Percentiles rank a stretch among this genome's conserved stretches.
These are phyloP conservation scores for Cyamopsis tetragonoloba DNA, from an alignment of 306 rosid genomes.

Conservation along the genomic window DNA sequence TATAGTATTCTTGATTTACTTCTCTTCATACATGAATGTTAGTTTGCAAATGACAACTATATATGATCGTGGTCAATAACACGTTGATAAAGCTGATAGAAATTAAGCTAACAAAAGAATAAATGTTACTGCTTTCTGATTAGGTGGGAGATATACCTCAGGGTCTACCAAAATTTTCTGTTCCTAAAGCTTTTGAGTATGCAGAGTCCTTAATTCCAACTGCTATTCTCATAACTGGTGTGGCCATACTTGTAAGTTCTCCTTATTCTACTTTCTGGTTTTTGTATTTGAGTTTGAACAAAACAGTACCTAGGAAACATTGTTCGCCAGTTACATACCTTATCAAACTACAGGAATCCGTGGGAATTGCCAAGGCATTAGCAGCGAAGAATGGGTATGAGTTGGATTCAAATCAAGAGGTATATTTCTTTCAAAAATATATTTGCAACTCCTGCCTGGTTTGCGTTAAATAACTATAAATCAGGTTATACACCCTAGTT, in stretches of 20 bases:
- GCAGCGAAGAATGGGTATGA: conserved; percentile 98
- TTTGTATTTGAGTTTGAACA: neutral
- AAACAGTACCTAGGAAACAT: neutral
- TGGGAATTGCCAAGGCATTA: conserved; percentile 97
- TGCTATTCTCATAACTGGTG: conserved; percentile 89
- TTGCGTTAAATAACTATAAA: too few relatives aligned
- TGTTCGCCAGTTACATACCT: conserved; percentile 11
- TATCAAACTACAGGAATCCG: conserved; percentile 72
- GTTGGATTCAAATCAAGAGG: conserved; percentile 99
- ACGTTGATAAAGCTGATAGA: conserved; percentile 5
- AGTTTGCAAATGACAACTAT: conserved; percentile 11
- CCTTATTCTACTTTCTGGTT: conserved; percentile 1
- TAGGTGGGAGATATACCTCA: conserved; percentile 97
- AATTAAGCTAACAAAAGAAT: conserved; percentile 2
- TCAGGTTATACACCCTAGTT: too few relatives aligned
- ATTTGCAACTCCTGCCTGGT: neutral
- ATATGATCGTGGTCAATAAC: conserved; percentile 1
- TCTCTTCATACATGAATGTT: conserved; percentile 12
- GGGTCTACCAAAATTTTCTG: conserved; percentile 83
- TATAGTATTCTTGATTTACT: conserved; percentile 5
- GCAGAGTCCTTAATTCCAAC: conserved; percentile 82
- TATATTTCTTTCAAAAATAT: conserved; percentile 36
- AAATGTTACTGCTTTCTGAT: conserved; percentile 23
- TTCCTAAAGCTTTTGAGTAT: conserved; percentile 73
- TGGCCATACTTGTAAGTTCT: conserved; percentile 85